Evolutionary conservation across 225 moss, liverwort and hornwort genomes (phyloP), one percentile per base, ranked within the genome.

Genomic region (Antitrichia curtipendula): DNA sequence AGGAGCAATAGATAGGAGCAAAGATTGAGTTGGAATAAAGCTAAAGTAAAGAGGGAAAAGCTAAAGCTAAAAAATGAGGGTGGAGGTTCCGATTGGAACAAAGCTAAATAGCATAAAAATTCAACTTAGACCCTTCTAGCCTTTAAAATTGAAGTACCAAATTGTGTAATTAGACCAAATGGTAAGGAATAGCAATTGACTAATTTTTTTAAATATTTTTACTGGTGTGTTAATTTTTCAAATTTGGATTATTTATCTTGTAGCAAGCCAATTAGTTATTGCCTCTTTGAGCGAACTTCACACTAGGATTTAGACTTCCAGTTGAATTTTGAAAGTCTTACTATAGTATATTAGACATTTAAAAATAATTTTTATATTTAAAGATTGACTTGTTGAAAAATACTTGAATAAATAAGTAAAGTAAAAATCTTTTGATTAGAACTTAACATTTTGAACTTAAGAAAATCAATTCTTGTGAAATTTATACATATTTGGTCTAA

Each of bases 51-150:
- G 12, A 66, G 1, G 3, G 4, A 65, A n/a, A 66, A 66, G 3
- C 4, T 66, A 38, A 65, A 0, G 66, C 4, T 68, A 45, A 68
- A 68, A 38, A 8, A 22, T 13, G 13, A 38, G 7, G 38, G 13
- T 13, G 0, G 23, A 68, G 2, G 7, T 8, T 23, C 2, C 0
- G 3, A 68, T 8, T 40, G 4, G 23, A 68, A 0, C 20, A 68
- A 13, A 38, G 23, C 38, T 68, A 13, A n/a, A 38, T 38, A 68
- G 4, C 22, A 38, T 38, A 4, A 38, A 38, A 68, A 22, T 1
- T 23, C 23, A 38, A 38, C 23, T 68, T 1, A 1, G 1, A 3
- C 2, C 68, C 13, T 23, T 21, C 7, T 11, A 4, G 11, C 6
- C 6, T 65, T 65, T 20, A n/a, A n/a, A 12, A 66, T 4, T n/a